These are phyloP conservation scores for Cercophora newfieldiana DNA, from an alignment of 495 filamentous ascomycete genomes.

Conservation along the genomic window DNA sequence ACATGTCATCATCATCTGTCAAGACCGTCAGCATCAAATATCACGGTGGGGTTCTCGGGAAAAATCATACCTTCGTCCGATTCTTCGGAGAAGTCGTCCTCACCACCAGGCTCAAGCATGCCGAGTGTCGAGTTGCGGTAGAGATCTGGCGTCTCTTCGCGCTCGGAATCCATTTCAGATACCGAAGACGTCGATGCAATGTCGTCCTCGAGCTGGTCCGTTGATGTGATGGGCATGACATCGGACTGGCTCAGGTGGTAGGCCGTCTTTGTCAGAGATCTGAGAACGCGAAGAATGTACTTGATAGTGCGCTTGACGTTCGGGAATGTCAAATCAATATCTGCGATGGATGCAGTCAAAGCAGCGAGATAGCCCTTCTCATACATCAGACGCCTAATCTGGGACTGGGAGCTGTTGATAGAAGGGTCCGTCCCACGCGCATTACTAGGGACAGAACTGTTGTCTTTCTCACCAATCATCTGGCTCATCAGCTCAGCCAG, in stretches of 20 bases:
- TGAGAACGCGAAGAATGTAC: constrained; percentile 88
- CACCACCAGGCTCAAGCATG: constrained; percentile 83
- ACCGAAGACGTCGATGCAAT: constrained; percentile 87
- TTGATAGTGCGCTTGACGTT: constrained; percentile 91
- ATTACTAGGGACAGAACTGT: constrained; percentile 42
- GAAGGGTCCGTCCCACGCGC: constrained; percentile 39
- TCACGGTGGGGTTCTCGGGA: constrained; percentile 1
- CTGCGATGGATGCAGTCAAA: constrained; percentile 87
- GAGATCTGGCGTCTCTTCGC: constrained; percentile 95
- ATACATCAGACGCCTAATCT: constrained; percentile 92
- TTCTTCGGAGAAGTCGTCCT: constrained; percentile 72
- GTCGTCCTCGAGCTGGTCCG: constrained; percentile 79
- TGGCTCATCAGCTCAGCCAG: constrained; percentile 90
- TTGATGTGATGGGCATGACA: constrained; percentile 60
- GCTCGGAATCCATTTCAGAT: constrained; percentile 81
- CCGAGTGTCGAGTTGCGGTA: constrained; percentile 95
- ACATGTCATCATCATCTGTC: constrained; percentile 79
- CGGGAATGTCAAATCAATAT: constrained; percentile 94
- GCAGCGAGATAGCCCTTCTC: constrained; percentile 92
- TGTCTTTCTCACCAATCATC: constrained; percentile 80
- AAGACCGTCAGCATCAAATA: constrained; percentile 30
- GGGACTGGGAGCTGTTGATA: constrained; percentile 56
- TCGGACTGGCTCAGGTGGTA: constrained; percentile 80
- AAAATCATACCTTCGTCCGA: constrained; percentile 57
- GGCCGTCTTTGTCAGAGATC: constrained; percentile 83